Base-by-base conservation (phyloP, 1,139 yeast species). In the Diutina siamensis region DNA sequence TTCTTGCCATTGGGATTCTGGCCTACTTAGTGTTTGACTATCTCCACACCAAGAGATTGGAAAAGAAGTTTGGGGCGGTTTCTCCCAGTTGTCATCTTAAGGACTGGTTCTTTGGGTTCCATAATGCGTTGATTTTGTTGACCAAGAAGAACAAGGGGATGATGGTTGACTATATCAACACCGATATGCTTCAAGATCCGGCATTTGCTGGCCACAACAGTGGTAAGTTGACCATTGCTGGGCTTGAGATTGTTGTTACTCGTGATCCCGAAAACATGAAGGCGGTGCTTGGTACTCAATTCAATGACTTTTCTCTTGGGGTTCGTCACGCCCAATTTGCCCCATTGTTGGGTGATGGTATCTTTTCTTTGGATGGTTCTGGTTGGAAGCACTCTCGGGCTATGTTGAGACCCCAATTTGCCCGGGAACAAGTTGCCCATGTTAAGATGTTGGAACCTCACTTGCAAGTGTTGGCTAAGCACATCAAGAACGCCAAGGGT, bases 361-460 rank as follows among this genome's bases (percentile, higher is more conserved):
- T 76, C 48, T 76, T 76, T 60, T 75, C 80, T 1, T 63, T 74
- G 35, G 77, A 74, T 48, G 78, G 76, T 10, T 67, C 61, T 35
- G 77, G 74, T 3, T 76, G 83, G 83, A 72, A 74, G 53, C 78
- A 75, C 54, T 69, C 79, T 19, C 62, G 83, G 45, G 71, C 78
- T 2, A 62, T 77, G 74, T 67, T 77, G 53, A 65, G 81, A 48
- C 82, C 83, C 1, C 80, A 75, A 57, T 77, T 77, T 58, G 66
- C 74, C 20, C 64, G 78, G 49, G 79, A 74, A 52, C 79, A 75
- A 56, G 68, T 76, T 41, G 67, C 73, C 12, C 79, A 74, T 51
- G 68, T 76, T 40, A 61, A 63, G 47, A 50, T 66, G 28, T 64
- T 76, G 51, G 78, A 74, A 52, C 67, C 66, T n/a, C 79, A 74